phyloP scores from a whole-genome alignment of 2,329 filamentous ascomycete species.

The Coniochaeta sp. region DNA sequence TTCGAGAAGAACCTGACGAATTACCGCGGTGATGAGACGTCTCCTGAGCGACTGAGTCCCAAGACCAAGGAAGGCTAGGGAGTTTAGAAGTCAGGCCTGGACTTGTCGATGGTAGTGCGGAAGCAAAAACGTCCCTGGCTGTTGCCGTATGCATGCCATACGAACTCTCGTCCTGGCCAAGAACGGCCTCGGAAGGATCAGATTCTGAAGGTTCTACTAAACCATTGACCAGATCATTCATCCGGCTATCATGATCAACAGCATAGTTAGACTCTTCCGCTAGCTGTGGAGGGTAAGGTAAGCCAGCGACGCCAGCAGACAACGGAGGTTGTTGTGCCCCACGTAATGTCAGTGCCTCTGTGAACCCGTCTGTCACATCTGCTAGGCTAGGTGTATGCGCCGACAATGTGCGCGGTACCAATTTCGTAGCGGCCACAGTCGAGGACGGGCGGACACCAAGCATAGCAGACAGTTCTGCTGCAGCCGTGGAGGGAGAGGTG shows the following conservation, averaged over 20 bases:
- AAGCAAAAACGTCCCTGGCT: slow-evolving; percentile 42
- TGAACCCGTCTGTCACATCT: not conserved
- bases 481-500: not conserved
- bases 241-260: not conserved
- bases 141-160: slow-evolving; percentile 49
- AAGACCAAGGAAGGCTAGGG: slow-evolving; percentile 43
- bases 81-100: slow-evolving; percentile 25
- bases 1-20: not conserved
- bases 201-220: slow-evolving; percentile 38
- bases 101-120: slow-evolving; percentile 24
- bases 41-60: slow-evolving; percentile 10
- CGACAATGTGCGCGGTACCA: not conserved
- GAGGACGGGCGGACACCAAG: not conserved
- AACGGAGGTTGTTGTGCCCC: not conserved
- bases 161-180: slow-evolving; percentile 29
- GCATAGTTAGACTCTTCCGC: not conserved
- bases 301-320: not conserved
- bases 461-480: not conserved
- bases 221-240: slow-evolving; percentile 32
- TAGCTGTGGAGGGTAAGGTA: not conserved
- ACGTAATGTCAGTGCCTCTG: not conserved
- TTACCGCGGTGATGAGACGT: not conserved
- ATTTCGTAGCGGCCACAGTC: not conserved
- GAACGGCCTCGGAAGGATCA: slow-evolving; percentile 1
- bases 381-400: not conserved